These are phyloP conservation scores for Tolypocladium guangdongense DNA, from an alignment of 2,329 filamentous ascomycete species.

Conservation along the genomic window DNA sequence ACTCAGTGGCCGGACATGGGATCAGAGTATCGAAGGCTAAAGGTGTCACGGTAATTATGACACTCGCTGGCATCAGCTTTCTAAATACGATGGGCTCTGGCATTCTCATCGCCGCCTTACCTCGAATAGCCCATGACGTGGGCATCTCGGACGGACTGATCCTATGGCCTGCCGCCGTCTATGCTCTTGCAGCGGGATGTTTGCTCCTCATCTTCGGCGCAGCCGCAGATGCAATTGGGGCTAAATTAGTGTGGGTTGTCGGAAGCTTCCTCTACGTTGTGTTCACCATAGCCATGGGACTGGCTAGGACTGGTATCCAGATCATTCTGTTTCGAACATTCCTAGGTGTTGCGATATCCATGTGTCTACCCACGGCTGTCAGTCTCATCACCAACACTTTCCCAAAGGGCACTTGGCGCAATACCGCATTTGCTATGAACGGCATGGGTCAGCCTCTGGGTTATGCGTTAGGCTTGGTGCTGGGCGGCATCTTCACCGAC, in stretches of 20 bases:
- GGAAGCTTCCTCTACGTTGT: conserved; percentile 20
- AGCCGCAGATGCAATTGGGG: conserved; percentile 24
- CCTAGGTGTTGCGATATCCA: conserved; percentile 23
- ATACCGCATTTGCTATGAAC: conserved; percentile 31
- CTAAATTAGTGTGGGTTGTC: conserved; percentile 20
- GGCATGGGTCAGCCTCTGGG: conserved; percentile 35
- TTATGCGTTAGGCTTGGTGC: conserved; percentile 36
- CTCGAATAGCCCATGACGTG: conserved; percentile 25
- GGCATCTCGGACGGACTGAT: conserved; percentile 16
- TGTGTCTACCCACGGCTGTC: conserved; percentile 26
- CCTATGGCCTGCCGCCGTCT: conserved; percentile 21
- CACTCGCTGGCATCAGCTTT: conserved; percentile 22
- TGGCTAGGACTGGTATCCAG: conserved; percentile 22
- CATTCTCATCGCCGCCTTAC: conserved; percentile 25
- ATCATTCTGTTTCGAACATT: conserved; percentile 25
- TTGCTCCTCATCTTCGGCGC: conserved; percentile 25
- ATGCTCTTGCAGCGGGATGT: conserved; percentile 15
- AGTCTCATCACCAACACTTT: conserved; percentile 26
- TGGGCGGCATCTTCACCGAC: conserved; percentile 37
- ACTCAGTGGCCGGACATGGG: neutral
- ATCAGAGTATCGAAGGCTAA: neutral
- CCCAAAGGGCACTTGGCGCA: conserved; percentile 22
- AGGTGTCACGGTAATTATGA: conserved; percentile 18
- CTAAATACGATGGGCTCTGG: conserved; percentile 26
- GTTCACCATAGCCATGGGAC: conserved; percentile 22